These are phyloP conservation scores for Erysimum cheiranthoides DNA, from an alignment of 345 rosid species.

Conservation along the genomic window DNA sequence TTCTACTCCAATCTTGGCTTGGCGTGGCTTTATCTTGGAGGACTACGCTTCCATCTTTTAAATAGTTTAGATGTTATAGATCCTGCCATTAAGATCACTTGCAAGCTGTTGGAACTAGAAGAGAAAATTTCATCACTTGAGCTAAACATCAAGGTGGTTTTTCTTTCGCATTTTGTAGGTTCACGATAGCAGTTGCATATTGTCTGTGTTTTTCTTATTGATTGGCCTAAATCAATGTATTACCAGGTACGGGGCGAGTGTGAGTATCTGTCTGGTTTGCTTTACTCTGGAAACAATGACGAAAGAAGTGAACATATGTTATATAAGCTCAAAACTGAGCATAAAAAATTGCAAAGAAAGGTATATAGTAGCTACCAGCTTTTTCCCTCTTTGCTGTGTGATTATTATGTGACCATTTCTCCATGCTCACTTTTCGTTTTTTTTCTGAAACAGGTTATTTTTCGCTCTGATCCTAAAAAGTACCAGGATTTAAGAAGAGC, in stretches of 20 bases:
- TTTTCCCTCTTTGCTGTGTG: slow-evolving; percentile 4
- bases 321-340: slow-evolving; percentile 60
- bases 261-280: slow-evolving; percentile 70
- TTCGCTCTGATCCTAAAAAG: slow-evolving; percentile 69
- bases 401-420: slow-evolving; percentile 6
- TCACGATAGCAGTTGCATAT: slow-evolving; percentile 12
- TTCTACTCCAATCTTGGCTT: slow-evolving; percentile 59
- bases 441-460: slow-evolving; percentile 67
- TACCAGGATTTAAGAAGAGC: slow-evolving; percentile 68
- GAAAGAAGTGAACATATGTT: slow-evolving; percentile 50
- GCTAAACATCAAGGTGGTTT: slow-evolving; percentile 74
- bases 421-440: slow-evolving; percentile 24
- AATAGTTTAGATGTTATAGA: slow-evolving; percentile 69
- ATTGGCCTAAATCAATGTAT: slow-evolving; percentile 16
- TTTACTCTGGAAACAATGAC: slow-evolving; percentile 53
- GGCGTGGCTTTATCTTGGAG: slow-evolving; percentile 82
- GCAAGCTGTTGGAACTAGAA: slow-evolving; percentile 60
- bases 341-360: slow-evolving; percentile 64
- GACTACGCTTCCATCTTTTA: slow-evolving; percentile 75
- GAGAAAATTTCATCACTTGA: slow-evolving; percentile 63
- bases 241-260: slow-evolving; percentile 83
- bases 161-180: slow-evolving; percentile 34
- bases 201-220: slow-evolving; percentile 11
- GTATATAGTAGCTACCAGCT: slow-evolving; percentile 45
- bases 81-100: slow-evolving; percentile 76